A percentile compares a stretch with the other conserved stretches of the same genome.
phyloP scores from a whole-genome alignment of 2,329 filamentous ascomycete genomes.

The Cytospora schulzeri region DNA sequence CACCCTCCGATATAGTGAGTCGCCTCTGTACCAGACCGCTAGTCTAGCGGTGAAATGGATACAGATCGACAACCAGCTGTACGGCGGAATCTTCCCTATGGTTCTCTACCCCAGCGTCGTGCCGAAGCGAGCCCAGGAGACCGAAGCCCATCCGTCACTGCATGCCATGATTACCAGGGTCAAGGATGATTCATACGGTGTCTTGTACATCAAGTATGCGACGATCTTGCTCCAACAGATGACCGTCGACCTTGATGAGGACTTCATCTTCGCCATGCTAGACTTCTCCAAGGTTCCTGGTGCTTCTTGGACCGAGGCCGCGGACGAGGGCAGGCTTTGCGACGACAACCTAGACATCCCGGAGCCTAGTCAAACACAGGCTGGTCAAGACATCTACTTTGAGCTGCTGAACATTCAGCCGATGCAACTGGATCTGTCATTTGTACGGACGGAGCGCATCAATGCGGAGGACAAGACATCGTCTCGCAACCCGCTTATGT shows the following conservation, averaged over 20 bases:
- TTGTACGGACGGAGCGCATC: conserved; percentile 93
- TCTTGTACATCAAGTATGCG: conserved; percentile 97
- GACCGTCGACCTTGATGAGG: conserved; percentile 96
- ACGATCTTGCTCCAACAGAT: conserved; percentile 93
- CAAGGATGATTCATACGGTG: conserved; percentile 97
- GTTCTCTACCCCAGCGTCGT: conserved; percentile 96
- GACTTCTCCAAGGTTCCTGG: conserved; percentile 95
- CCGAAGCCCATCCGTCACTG: conserved; percentile 93
- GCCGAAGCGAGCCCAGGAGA: conserved; percentile 93
- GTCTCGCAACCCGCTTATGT: conserved; percentile 93
- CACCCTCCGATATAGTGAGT: conserved; percentile 88
- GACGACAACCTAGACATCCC: conserved; percentile 91
- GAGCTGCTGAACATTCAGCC: conserved; percentile 95
- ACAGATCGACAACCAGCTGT: conserved; percentile 97
- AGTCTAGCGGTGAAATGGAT: conserved; percentile 96
- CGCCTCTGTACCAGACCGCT: conserved; percentile 88
- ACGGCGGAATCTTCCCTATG: conserved; percentile 97
- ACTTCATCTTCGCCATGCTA: conserved; percentile 94
- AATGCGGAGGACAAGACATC: conserved; percentile 95
- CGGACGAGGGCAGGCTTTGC: conserved; percentile 82
- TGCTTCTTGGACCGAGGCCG: conserved; percentile 77
- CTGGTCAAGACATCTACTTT: conserved; percentile 95
- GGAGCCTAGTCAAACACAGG: conserved; percentile 81
- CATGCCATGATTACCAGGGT: conserved; percentile 90
- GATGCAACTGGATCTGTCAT: conserved; percentile 96